Evolutionary conservation across 352 stramenopile genomes (phyloP), one percentile per base, ranked within the genome.

Genomic region (Peronospora destructor): DNA sequence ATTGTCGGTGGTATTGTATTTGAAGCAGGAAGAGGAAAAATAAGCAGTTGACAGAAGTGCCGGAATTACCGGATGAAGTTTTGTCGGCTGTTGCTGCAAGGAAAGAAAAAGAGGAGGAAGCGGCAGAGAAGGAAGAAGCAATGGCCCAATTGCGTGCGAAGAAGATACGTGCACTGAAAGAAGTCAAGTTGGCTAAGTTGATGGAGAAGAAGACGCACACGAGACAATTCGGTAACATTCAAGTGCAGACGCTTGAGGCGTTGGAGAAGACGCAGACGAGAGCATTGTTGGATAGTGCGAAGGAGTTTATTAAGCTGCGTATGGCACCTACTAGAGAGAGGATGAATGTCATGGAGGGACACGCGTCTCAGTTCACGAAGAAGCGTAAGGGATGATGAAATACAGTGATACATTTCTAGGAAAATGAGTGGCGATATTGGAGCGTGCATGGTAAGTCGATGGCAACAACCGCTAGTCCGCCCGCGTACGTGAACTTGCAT

Each of bases 331-430:
- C 68, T 4, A 68, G 76, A 26, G 50, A 51, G 28, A 72, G 80
- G 37, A 84, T 86, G 68, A 82, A 73, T 49, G 60, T 87, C 38
- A 49, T 91, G 17, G 68, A 87, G 19, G 80, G 80, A 40, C 80
- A 91, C 45, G 17, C 67, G 21, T 66, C 77, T 30, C 63, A 76
- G 40, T 91, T 91, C 42, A 73, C 71, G 36, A 88, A 85, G 64
- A 84, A 85, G 50, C 64, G 63, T 38, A 32, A 32, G 28, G 28
- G 28, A 32, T 32, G 10, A 32, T 32, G 28, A 32, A 9, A 32
- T 12, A 4, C 11, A 9, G 7, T 32, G 28, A 32, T 32, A 32
- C 28, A 3, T 30, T 30, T 30, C 2, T 30, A 30, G 8, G 5
- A 4, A n/a, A 30, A 30, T 30, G 8, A 30, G 4, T 6, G 8